Base-by-base conservation (phyloP, 176 grass and related monocot genomes). In the Dactylis glomerata region DNA sequence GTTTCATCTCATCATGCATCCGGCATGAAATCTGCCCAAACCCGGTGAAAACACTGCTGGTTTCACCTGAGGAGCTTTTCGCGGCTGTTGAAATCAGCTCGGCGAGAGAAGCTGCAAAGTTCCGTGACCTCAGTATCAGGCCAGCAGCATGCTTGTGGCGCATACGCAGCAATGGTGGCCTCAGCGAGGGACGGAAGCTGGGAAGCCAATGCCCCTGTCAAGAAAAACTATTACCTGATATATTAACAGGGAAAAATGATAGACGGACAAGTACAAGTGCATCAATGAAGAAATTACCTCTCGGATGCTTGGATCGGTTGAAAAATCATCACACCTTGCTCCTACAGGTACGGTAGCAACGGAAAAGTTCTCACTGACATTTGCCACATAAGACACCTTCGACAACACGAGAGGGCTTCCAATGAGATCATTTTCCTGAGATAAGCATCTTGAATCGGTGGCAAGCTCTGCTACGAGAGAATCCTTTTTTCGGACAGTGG, bases 291-390 rank as follows among this genome's bases (percentile, higher is more conserved):
- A 63, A 90, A 86, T 86, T 92, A 95, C 95, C 95, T 98, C 88
- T 57, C 34, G 73, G 42, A 66, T 26, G 78, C 77, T 33, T 42
- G 50, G 63, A 45, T 83, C 83, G 0, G 77, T 71, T 32, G 73
- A 82, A 81, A 95, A 98, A 90, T 98, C 92, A 83, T 92, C 81
- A 81, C 92, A 93, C 76, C 76, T 92, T 38, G 92, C 95, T 30
- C 92, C 95, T 62, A 92, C 49, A 34, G 95, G 91, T 32, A 90
- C 77, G 37, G 87, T 86, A 74, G 90, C 81, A 59, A 87, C 61
- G 63, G 95, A 95, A 14, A 92, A 79, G 4, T 61, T 69, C 23
- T 93, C 87, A 56, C 36, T 80, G 77, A 98, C 55, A 68, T 87
- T 95, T 0, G 89, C 90, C 49, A 79, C 20, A 47, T 98, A 95